Conservation (phyloP, 225 moss, liverwort and hornwort species). For the Sphagnum contortum region DNA sequence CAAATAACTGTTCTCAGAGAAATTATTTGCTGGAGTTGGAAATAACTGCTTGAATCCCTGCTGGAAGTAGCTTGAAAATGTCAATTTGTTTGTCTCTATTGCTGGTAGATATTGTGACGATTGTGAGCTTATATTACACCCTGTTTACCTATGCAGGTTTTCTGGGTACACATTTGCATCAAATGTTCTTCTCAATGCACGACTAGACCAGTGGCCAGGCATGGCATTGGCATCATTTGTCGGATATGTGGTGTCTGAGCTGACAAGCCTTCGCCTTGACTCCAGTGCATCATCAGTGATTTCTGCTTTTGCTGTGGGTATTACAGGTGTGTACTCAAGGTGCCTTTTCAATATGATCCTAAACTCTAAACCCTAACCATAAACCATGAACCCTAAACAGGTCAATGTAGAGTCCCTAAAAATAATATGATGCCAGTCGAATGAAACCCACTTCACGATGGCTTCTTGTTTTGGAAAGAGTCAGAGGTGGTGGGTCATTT, state of each 20-base stretch:
- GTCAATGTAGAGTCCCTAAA: too few species aligned
- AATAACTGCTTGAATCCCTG: too few species aligned
- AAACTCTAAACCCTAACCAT: too few species aligned
- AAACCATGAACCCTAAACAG: too few species aligned
- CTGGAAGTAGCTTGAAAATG: too few species aligned
- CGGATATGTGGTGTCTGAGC: slow-evolving; percentile 35
- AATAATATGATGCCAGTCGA: too few species aligned
- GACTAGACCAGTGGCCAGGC: slow-evolving; percentile 61
- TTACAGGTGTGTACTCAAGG: slow-evolving; percentile 14
- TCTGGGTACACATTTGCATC: slow-evolving; percentile 44
- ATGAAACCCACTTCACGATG: too few species aligned
- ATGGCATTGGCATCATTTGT: slow-evolving; percentile 59
- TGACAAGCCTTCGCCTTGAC: slow-evolving; percentile 23
- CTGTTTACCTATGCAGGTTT: slow-evolving; percentile 6
- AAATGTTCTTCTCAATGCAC: slow-evolving; percentile 51
- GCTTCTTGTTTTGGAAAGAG: too few species aligned
- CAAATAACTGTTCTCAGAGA: too few species aligned
- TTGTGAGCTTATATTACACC: background rate
- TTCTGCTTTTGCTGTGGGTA: slow-evolving; percentile 63
- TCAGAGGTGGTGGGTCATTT: too few species aligned
- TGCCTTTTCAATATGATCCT: background rate
- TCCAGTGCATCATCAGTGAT: slow-evolving; percentile 44
- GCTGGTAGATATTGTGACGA: background rate
- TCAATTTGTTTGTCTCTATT: too few species aligned
- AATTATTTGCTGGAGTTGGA: too few species aligned